phyloP scores from a whole-genome alignment of 2,329 filamentous ascomycete genomes.

The Madurella mycetomatis region DNA sequence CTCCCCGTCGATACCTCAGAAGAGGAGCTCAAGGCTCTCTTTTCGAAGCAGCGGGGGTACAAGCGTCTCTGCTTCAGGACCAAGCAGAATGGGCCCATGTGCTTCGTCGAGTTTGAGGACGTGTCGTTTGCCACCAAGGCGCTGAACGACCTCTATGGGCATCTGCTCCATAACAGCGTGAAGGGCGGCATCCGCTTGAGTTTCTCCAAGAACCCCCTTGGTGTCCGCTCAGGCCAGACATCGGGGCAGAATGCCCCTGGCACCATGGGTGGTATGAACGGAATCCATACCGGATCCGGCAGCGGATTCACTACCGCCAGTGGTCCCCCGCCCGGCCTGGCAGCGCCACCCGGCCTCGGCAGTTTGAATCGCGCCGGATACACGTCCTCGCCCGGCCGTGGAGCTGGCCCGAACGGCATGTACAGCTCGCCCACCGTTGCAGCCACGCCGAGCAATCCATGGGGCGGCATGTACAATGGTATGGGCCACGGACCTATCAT shows the following conservation, averaged over 20 bases:
- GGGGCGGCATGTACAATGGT: constrained; percentile 21
- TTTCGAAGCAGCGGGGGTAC: constrained; percentile 90
- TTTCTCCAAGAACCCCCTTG: constrained; percentile 95
- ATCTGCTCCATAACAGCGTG: constrained; percentile 80
- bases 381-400: constrained; percentile 16
- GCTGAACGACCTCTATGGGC: constrained; percentile 83
- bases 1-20: constrained; percentile 88
- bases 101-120: constrained; percentile 97
- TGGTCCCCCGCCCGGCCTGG: constrained; percentile 77
- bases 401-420: constrained; percentile 11
- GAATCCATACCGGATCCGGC: constrained; percentile 49
- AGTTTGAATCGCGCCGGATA: constrained; percentile 24
- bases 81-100: constrained; percentile 96
- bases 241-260: constrained; percentile 37
- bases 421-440: constrained; percentile 19
- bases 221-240: constrained; percentile 77
- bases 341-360: constrained; percentile 67
- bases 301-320: constrained; percentile 63
- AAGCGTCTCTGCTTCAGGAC: constrained; percentile 92
- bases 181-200: constrained; percentile 93
- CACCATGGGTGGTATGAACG: constrained; percentile 53
- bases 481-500: constrained; percentile 17
- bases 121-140: constrained; percentile 88
- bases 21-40: constrained; percentile 90
- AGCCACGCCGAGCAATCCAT: constrained; percentile 18